Conservation (phyloP, 257 asterid species). For the Echium plantagineum region DNA sequence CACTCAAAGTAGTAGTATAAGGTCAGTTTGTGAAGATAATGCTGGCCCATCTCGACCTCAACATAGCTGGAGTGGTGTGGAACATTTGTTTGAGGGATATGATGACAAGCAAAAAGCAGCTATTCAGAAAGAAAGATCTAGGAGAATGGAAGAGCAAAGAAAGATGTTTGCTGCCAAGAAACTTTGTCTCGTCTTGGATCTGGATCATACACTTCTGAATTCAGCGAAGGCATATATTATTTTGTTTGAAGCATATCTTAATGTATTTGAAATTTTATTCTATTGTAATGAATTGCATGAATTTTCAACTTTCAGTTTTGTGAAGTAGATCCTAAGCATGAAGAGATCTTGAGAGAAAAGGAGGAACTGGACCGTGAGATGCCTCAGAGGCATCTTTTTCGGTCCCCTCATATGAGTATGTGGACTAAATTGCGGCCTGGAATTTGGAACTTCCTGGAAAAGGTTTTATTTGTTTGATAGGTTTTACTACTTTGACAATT, state of each 20-base stretch:
- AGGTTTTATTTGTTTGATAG: slow-evolving; percentile 29
- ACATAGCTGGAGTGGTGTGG: slow-evolving; percentile 67
- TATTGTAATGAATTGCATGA: not conserved
- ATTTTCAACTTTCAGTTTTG: slow-evolving; percentile 49
- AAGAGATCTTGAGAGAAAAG: slow-evolving; percentile 82
- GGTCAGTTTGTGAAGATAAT: slow-evolving; percentile 33
- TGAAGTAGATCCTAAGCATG: slow-evolving; percentile 76
- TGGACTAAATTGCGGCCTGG: slow-evolving; percentile 99
- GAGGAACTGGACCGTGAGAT: slow-evolving; percentile 92
- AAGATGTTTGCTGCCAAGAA: slow-evolving; percentile 78
- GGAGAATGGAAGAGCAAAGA: slow-evolving; percentile 90
- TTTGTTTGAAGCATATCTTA: not conserved
- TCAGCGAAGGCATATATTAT: slow-evolving; percentile 69
- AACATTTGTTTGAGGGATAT: slow-evolving; percentile 81
- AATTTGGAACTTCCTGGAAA: slow-evolving; percentile 93
- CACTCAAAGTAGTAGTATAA: slow-evolving; percentile 28
- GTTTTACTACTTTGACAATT: too few species aligned
- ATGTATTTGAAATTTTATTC: not conserved
- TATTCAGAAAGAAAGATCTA: slow-evolving; percentile 78
- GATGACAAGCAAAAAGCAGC: slow-evolving; percentile 86
- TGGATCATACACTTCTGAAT: slow-evolving; percentile 92
- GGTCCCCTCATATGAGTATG: slow-evolving; percentile 97
- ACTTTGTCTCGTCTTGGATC: slow-evolving; percentile 93
- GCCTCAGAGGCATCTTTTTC: slow-evolving; percentile 66
- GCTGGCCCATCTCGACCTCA: slow-evolving; percentile 51